Evolutionary conservation across 2,329 filamentous ascomycete species (phyloP), one percentile per base, ranked within the genome.

Genomic region (Aspergillus thermomutatus): DNA sequence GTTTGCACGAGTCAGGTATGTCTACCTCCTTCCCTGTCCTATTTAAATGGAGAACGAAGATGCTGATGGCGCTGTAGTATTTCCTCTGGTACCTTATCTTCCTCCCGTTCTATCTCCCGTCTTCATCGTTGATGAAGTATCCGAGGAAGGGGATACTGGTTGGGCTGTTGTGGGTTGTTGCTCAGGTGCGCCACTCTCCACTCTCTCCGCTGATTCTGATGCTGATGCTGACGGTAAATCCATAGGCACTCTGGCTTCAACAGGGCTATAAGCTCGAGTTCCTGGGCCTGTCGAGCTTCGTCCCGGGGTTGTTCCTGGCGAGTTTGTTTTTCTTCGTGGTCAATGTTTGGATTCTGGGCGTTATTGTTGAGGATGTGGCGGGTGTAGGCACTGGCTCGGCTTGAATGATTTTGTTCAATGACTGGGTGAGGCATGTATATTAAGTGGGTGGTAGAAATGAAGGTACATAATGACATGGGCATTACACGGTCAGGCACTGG

Each of bases 51-150:
- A 49, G 25, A 45, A 17, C 31, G 37, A 52, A 51, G 34, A 57
- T 49, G 25, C 7, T 21, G 11, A 43, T 21, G 8, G 2, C 10
- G 28, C 3, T n/a, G 6, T 27, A 96, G 91, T 99, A 99, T 73
- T 99, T 99, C 74, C 83, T 99, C 50, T 99, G 94, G 94, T 97
- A 99, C 75, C 87, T 97, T 75, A 85, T 97, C 62, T 90, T 99
- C 65, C 80, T 97, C 2, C 94, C 94, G 0, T 87, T 97, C 50
- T 96, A 97, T 71, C 86, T 99, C 0, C 92, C 93, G 0, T 77
- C 77, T 40, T 97, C 92, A 0, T 88, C 88, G 0, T 81, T 97
- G 14, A 76, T 95, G 0, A 75, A 72, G 4, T 80, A 76, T 2
- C 84, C 84, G 0, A 67, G 69, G 5, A 75, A 88, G 3, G 94